phyloP scores from a whole-genome alignment of 768 basidiomycete genomes.

The Agaricus bisporus region DNA sequence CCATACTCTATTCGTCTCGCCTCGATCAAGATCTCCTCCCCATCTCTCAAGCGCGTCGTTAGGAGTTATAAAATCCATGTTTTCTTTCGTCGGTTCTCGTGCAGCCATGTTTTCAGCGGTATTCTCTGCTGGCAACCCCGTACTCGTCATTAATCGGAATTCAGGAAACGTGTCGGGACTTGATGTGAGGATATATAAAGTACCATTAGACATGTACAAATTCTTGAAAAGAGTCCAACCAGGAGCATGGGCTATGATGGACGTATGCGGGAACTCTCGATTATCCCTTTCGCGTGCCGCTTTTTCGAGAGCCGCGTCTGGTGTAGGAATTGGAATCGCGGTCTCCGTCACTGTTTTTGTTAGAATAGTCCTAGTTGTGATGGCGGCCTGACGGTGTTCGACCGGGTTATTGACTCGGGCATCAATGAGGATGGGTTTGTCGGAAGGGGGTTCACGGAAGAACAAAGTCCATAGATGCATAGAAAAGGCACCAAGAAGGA shows the following conservation, averaged over 20 bases:
- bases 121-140: slow-evolving; percentile 50
- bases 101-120: slow-evolving; percentile 58
- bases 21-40: slow-evolving; percentile 34
- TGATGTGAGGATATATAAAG: slow-evolving; percentile 61
- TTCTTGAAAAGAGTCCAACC: slow-evolving; percentile 86
- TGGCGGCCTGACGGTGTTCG: not conserved
- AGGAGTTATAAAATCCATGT: slow-evolving; percentile 58
- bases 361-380: not conserved
- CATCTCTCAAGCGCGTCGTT: slow-evolving; percentile 56
- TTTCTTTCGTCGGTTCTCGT: slow-evolving; percentile 58
- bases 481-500: slow-evolving; percentile 49
- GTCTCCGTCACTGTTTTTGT: slow-evolving; percentile 3
- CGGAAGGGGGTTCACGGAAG: slow-evolving; percentile 19
- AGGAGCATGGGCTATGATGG: slow-evolving; percentile 58
- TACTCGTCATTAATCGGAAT: slow-evolving; percentile 62
- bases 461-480: slow-evolving; percentile 49
- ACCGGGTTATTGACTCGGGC: slow-evolving; percentile 13
- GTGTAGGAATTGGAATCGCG: not conserved
- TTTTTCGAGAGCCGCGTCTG: not conserved
- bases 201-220: slow-evolving; percentile 82
- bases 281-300: slow-evolving; percentile 13
- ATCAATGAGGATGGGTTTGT: slow-evolving; percentile 27
- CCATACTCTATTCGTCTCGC: slow-evolving; percentile 32
- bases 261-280: slow-evolving; percentile 42
- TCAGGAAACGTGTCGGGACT: slow-evolving; percentile 27